Evolutionary conservation across 805 yeast genomes (phyloP), one percentile per base, ranked within the genome.

Genomic region (Saccharomyces cerevisiae): DNA sequence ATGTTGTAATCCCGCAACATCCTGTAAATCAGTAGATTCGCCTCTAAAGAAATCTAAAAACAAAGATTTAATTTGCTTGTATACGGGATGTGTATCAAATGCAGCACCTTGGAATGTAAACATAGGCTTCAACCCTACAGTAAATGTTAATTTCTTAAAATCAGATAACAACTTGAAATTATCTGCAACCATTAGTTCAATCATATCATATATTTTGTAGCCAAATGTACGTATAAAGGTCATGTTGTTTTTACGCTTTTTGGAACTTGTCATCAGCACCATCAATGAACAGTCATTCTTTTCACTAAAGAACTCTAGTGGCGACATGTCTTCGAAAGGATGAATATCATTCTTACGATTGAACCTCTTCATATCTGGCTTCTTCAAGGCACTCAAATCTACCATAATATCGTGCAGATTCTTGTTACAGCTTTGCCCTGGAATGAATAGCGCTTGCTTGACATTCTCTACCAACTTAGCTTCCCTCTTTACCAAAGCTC

Each of bases 1-100:
- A 69, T 89, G 87, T 72, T 94, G 98, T 61, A 94, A 77, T 50
- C 97, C 97, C 1, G 97, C 95, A 48, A 92, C 96, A 70, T 94
- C 99, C 66, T 89, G 90, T 64, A 86, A 75, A 55, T 82, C 85
- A 26, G 90, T 83, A 52, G 79, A 83, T 61, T 87, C 89, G 48
- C 90, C 98, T 62, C 95, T 79, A 79, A 85, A 94, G 70, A 94
- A 86, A 72, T 94, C 99, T 60, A 94, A 66, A 65, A 94, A 90
- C 60, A 91, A 76, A 0, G 97, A 89, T 73, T 92, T 92, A 59
- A 90, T 67, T 57, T 91, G 97, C 70, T 79, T 81, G 73, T 79
- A 91, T 27, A 85, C 84, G 29, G 97, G 96, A 67, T 92, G 89
- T 11, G 84, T 77, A 61, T 94, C 98, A 65, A 94, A 94, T 9